Evolutionary conservation across 108 stramenopile genomes (phyloP).

Genomic region (Stephanodiscus triporus): DNA sequence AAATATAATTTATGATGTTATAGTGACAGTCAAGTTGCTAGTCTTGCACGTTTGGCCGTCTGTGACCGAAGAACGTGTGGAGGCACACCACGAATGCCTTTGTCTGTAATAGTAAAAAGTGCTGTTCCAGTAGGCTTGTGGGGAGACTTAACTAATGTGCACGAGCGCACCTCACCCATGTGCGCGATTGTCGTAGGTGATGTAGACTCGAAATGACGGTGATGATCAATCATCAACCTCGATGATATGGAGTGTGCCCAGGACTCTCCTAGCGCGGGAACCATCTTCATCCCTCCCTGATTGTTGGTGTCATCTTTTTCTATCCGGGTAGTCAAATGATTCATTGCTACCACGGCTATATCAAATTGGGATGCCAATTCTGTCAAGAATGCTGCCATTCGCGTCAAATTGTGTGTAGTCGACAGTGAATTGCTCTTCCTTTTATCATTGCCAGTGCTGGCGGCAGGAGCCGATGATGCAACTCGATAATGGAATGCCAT

Average conservation of each 20-base stretch:
- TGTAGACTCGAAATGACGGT: conserved; percentile 10
- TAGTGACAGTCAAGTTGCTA: conserved; percentile 1
- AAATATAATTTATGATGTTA: no score
- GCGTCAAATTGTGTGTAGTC: conserved; percentile 70
- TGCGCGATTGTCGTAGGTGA: conserved; percentile 4
- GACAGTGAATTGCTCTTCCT: conserved; percentile 43
- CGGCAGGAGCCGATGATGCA: conserved; percentile 13
- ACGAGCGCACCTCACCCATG: conserved; percentile 43
- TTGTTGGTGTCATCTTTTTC: conserved; percentile 24
- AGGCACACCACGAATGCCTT: conserved; percentile 13
- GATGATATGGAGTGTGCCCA: conserved; percentile 95
- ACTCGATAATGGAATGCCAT: conserved; percentile 95
- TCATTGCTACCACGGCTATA: conserved; percentile 87
- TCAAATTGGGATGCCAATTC: conserved; percentile 68
- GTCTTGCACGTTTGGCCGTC: conserved; percentile 1
- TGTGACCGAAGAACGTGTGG: conserved; percentile 1
- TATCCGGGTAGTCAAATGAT: conserved; percentile 94
- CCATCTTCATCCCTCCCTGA: conserved; percentile 45
- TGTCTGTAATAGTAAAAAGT: conserved; percentile 51
- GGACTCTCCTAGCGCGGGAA: conserved; percentile 93
- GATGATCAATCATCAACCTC: conserved; percentile 65
- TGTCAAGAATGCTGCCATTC: conserved; percentile 71
- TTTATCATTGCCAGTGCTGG: conserved; percentile 1
- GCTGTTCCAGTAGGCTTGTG: conserved; percentile 65
- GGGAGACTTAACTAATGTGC: conserved; percentile 77